Percentiles rank a stretch among this genome's conserved stretches.
Evolutionary conservation across 345 rosid species (phyloP).

Genomic region (Turnera subulata): DNA sequence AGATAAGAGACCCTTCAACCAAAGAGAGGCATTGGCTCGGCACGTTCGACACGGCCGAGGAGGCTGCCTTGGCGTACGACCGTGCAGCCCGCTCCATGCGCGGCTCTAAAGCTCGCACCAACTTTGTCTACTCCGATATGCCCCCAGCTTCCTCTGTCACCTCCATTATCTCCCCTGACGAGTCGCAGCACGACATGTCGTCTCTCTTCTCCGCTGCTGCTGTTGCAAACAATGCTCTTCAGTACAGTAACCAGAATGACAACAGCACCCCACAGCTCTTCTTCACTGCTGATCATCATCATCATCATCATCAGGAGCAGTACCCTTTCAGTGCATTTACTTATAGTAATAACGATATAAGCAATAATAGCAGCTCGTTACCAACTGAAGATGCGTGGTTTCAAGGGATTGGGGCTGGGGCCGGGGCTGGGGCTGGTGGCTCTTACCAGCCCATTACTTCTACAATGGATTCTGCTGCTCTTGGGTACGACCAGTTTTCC

Average conservation of each 20-base stretch:
- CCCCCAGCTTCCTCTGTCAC: constrained; percentile 82
- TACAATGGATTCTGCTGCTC: constrained; percentile 12
- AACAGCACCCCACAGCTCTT: constrained; percentile 10
- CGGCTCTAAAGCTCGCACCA: constrained; percentile 80
- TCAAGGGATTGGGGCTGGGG: background rate
- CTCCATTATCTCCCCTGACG: constrained; percentile 81
- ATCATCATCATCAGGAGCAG: no score
- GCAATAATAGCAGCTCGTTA: background rate
- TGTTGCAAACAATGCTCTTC: background rate
- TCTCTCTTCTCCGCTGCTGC: constrained; percentile 39
- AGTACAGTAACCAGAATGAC: constrained; percentile 9
- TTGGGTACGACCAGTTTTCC: constrained; percentile 17
- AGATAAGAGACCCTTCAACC: constrained; percentile 88
- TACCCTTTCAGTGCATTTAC: background rate
- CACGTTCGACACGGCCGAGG: constrained; percentile 84
- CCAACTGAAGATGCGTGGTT: constrained; percentile 1
- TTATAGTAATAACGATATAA: background rate
- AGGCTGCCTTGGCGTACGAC: constrained; percentile 91
- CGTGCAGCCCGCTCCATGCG: constrained; percentile 88
- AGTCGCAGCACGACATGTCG: constrained; percentile 47
- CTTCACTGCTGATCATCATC: background rate
- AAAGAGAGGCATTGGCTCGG: constrained; percentile 96
- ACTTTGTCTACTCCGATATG: constrained; percentile 89
- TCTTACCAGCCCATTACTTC: constrained; percentile 34
- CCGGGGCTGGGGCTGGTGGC: constrained; percentile 7